These are phyloP conservation scores for Saposhnikovia divaricata DNA, from an alignment of 129 eudicot species.

Conservation along the genomic window DNA sequence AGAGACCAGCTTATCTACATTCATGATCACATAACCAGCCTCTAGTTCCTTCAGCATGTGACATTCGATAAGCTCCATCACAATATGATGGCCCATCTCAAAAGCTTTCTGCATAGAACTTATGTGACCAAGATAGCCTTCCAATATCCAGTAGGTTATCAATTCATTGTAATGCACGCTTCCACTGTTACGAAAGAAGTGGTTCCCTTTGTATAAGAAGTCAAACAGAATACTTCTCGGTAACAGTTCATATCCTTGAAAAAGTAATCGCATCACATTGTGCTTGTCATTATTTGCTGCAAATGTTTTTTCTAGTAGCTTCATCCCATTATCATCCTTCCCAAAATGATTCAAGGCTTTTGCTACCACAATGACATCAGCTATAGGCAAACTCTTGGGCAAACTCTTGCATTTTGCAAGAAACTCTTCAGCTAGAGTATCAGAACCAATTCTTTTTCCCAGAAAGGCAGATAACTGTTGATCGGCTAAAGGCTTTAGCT, in stretches of 20 bases:
- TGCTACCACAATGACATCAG: constrained; percentile 20
- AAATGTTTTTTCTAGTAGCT: constrained; percentile 13
- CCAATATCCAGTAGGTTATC: constrained; percentile 53
- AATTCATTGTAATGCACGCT: constrained; percentile 42
- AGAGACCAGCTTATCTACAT: background rate
- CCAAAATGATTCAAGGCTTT: constrained; percentile 23
- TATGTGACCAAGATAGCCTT: constrained; percentile 38
- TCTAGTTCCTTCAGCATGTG: constrained; percentile 34
- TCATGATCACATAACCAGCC: constrained; percentile 32
- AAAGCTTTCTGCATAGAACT: constrained; percentile 27
- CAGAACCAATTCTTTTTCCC: constrained; percentile 1
- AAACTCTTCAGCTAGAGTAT: background rate
- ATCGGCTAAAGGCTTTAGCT: constrained; percentile 14
- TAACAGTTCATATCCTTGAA: constrained; percentile 20
- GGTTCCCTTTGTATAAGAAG: constrained; percentile 25
- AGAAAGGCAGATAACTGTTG: constrained; percentile 10
- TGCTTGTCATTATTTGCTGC: constrained; percentile 9
- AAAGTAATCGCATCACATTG: constrained; percentile 20
- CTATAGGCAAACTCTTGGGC: constrained; percentile 23
- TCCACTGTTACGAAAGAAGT: constrained; percentile 26
- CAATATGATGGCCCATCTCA: constrained; percentile 32
- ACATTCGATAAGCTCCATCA: constrained; percentile 45
- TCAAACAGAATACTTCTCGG: constrained; percentile 29
- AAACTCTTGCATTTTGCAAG: background rate
- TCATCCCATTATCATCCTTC: constrained; percentile 8